Conservation (phyloP, 495 filamentous ascomycete genomes). For the Xylaria venustula region DNA sequence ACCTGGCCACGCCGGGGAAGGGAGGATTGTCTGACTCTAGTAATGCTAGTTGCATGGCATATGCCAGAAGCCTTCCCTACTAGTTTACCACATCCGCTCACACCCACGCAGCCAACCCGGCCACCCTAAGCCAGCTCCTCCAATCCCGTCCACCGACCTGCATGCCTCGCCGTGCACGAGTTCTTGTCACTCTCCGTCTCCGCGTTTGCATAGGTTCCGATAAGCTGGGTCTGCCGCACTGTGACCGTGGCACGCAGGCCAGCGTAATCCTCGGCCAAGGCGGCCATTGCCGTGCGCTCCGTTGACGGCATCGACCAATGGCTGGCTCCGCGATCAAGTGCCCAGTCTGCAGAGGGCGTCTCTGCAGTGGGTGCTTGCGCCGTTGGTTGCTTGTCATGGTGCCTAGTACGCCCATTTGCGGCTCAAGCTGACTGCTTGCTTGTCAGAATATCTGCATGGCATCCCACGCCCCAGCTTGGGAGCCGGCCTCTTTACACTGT, state of each 20-base stretch:
- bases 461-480: conserved; percentile 10
- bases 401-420: conserved; percentile 1
- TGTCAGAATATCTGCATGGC: conserved; percentile 5
- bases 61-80: conserved; percentile 10
- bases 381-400: neutral
- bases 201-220: conserved; percentile 13
- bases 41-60: conserved; percentile 15
- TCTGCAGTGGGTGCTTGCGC: neutral
- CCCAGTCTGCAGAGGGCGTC: conserved; percentile 15
- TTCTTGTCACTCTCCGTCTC: conserved; percentile 7
- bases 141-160: conserved; percentile 11
- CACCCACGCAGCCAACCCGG: neutral
- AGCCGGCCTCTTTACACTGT: conserved; percentile 4
- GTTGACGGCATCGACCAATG: conserved; percentile 19
- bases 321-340: conserved; percentile 11
- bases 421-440: conserved; percentile 15
- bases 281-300: conserved; percentile 24
- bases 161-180: conserved; percentile 26
- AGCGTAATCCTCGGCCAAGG: conserved; percentile 20
- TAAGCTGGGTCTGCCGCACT: conserved; percentile 34
- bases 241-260: conserved; percentile 25
- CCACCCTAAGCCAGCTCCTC: neutral
- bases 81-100: conserved; percentile 8
- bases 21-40: conserved; percentile 8
- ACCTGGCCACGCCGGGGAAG: conserved; percentile 2